Evolutionary conservation across 768 basidiomycete genomes (phyloP), one percentile per base, ranked within the genome.

Genomic region (Hypholoma sublateritium): DNA sequence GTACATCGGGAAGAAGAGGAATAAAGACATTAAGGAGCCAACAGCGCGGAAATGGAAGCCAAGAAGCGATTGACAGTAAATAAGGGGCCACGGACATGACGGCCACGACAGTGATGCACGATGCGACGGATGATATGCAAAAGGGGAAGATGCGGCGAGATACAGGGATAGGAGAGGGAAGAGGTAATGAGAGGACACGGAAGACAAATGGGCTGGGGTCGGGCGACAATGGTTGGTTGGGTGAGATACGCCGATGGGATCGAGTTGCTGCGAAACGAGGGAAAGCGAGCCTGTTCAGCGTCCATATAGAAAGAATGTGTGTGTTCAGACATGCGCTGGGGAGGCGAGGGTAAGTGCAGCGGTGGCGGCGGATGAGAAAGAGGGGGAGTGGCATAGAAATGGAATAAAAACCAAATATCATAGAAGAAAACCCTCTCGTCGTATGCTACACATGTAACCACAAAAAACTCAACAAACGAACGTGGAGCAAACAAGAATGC

Each of bases 341-440:
- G 19, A 22, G 22, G 14, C 9, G 19, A 22, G n/a, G 25, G 46
- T 8, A 28, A 25, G 25, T 24, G 46, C 39, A 36, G 21, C 21
- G 39, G 22, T 46, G 13, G 4, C 12, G 17, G 1, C 5, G 46
- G 25, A 34, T 0, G 14, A 39, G 34, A 50, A 44, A 44, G 34
- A 45, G 8, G 32, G 5, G 22, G 21, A 41, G 13, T 21, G 36
- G 34, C 8, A 39, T 12, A 14, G 36, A 16, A 53, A 42, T 45
- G 54, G 47, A 61, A 48, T 55, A 51, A 61, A 57, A 56, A 60
- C 55, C 58, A 64, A 62, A 61, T 61, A 60, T 59, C 58, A 62
- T 61, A 62, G 25, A 44, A 56, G 53, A 57, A 61, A 61, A 44
- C 62, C 60, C 53, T 56, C 58, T 59, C 1, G 56, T 58, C 62